Evolutionary conservation across 306 rosid genomes (phyloP), one percentile per base, ranked within the genome.

Genomic region (Vigna hirtella): DNA sequence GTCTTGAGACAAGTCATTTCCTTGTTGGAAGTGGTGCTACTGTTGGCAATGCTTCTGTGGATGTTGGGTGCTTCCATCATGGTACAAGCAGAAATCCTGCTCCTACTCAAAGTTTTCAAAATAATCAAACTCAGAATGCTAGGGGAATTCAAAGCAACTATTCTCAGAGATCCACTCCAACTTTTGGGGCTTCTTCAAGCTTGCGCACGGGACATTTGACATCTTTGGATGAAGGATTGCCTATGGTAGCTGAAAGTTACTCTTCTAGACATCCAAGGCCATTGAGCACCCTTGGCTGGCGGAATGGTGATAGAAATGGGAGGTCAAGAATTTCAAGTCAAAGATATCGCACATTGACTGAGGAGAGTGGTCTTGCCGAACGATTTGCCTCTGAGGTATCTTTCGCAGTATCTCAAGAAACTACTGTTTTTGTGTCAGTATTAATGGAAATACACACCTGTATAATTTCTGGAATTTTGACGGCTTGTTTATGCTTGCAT

Each of bases 131-230:
- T 61, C 92, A 87, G 53, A 50, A 86, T 81, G 81, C 77, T 49
- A 87, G 96, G 82, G 90, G 96, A 66, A 88, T 79, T 71, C 87
- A 87, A 34, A 90, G 92, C 74, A 86, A 71, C 79, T 86, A 74
- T 80, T 82, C 93, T 84, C 94, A 93, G 74, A 90, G 97, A 74
- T 73, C 90, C 48, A 58, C 84, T 64, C 91, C 92, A 56, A 51
- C 85, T 72, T 82, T 85, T 68, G 82, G 94, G 83, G 87, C 93
- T 79, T 87, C 93, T 78, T 89, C 97, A 59, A 85, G 90, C 86
- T 49, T 86, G 80, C 83, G 74, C 40, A 62, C 88, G 85, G 94
- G 94, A 49, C 92, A 82, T 40, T 77, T 34, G 72, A 77, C 65
- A n/a, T 90, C 95, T 70, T 65, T 86, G 32, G 92, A 90, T 66